A percentile compares a stretch with the other conserved stretches of the same genome.
Conservation (phyloP, 192 early-diverging fungal species). For the Coemansia sp. region DNA sequence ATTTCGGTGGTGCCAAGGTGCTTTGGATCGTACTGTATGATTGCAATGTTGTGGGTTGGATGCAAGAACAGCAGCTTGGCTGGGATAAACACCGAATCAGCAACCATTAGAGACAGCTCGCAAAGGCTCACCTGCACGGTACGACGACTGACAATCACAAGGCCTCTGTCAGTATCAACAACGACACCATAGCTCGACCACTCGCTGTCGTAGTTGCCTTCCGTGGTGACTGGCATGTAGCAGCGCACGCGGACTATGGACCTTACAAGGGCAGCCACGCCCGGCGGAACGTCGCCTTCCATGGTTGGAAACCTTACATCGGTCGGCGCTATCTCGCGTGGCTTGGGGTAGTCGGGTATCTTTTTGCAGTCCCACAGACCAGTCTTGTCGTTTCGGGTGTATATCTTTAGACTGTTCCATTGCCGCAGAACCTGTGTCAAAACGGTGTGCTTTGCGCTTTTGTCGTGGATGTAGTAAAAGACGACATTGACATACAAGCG, state of each 20-base stretch:
- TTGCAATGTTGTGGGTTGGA: slow-evolving; percentile 84
- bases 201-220: slow-evolving; percentile 11
- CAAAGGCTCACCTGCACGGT: slow-evolving; percentile 78
- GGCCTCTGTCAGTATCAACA: slow-evolving; percentile 71
- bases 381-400: slow-evolving; percentile 42
- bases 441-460: slow-evolving; percentile 26
- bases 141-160: slow-evolving; percentile 81
- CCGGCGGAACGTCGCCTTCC: slow-evolving; percentile 21
- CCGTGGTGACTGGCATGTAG: slow-evolving; percentile 23
- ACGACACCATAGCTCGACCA: slow-evolving; percentile 67
- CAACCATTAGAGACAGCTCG: slow-evolving; percentile 81
- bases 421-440: slow-evolving; percentile 2
- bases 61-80: slow-evolving; percentile 80
- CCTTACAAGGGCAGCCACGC: slow-evolving; percentile 22
- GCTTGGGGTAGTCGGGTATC: slow-evolving; percentile 16
- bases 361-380: slow-evolving; percentile 42
- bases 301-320: slow-evolving; percentile 27
- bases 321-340: slow-evolving; percentile 13
- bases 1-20: slow-evolving; percentile 78
- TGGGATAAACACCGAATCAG: slow-evolving; percentile 85
- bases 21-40: slow-evolving; percentile 77
- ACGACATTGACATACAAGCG: slow-evolving; percentile 22
- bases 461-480: slow-evolving; percentile 24
- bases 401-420: slow-evolving; percentile 39
- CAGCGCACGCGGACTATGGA: slow-evolving; percentile 35